Conservation (phyloP, 139 green algal genomes). For the Closterium sp. region DNA sequence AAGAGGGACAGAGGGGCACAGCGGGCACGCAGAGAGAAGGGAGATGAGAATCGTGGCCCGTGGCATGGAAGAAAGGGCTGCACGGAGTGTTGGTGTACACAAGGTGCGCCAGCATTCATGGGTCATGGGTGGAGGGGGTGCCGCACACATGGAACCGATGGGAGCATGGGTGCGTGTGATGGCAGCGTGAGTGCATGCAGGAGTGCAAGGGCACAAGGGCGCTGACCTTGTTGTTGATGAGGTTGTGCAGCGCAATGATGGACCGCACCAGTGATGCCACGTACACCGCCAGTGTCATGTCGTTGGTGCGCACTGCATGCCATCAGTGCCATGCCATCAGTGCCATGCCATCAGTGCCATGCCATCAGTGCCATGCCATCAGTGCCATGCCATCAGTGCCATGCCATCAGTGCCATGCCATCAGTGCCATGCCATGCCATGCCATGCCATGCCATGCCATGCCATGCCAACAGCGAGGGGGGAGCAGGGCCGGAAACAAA, state of each 20-base stretch:
- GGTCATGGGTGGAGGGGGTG: background rate
- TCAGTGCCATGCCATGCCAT: slow-evolving; percentile 46
- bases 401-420: too few relatives aligned
- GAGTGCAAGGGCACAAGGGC: background rate
- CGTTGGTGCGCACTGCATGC: slow-evolving; percentile 93
- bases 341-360: too few relatives aligned
- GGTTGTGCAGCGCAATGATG: slow-evolving; percentile 91
- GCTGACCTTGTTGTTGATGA: slow-evolving; percentile 95
- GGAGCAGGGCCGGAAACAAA: too few relatives aligned
- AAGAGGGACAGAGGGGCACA: background rate
- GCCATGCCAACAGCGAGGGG: too few relatives aligned
- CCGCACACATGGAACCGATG: background rate
- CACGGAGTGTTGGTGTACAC: too few relatives aligned
- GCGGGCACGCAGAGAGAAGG: background rate
- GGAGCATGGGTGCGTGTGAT: background rate
- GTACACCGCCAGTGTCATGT: slow-evolving; percentile 98
- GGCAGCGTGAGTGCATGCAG: background rate
- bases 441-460: background rate
- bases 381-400: too few relatives aligned
- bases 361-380: too few relatives aligned
- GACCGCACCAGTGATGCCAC: slow-evolving; percentile 84
- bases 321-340: too few relatives aligned
- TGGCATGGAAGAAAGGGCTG: too few relatives aligned
- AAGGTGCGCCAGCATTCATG: too few relatives aligned
- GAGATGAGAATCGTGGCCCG: background rate